Conservation (phyloP, 305 asterid genomes). For the Withania somnifera region DNA sequence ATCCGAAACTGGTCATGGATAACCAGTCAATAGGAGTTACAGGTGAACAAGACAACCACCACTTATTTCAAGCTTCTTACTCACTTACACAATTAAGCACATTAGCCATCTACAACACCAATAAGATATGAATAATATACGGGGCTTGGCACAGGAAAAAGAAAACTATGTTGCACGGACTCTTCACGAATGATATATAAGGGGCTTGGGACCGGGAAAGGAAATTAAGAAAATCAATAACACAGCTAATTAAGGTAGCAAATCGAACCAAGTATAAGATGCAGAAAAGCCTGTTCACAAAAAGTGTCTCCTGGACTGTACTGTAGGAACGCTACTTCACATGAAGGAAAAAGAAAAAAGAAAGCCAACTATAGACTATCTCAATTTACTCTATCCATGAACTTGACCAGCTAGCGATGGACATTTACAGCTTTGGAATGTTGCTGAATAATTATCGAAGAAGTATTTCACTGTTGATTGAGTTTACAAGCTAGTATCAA, state of each 20-base stretch:
- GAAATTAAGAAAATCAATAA: not conserved
- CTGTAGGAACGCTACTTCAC: not conserved
- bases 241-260: not conserved
- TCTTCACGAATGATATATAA: not conserved
- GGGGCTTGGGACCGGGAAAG: not conserved
- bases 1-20: not conserved
- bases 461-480: not conserved
- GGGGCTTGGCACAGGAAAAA: not conserved
- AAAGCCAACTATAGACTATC: not conserved
- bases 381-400: not conserved
- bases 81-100: not conserved
- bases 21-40: not conserved
- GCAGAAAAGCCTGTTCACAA: not conserved
- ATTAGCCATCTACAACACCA: not conserved
- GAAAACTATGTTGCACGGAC: not conserved
- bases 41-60: not conserved
- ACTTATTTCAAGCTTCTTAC: not conserved
- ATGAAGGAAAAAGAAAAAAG: not conserved
- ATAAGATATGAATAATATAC: not conserved
- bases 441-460: not conserved
- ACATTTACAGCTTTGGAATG: not conserved
- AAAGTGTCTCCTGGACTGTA: not conserved
- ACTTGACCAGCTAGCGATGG: not conserved
- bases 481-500: not conserved
- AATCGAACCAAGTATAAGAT: not conserved